These are phyloP conservation scores for Beauveria sp. DNA, from an alignment of 2,329 filamentous ascomycete genomes.

Conservation along the genomic window DNA sequence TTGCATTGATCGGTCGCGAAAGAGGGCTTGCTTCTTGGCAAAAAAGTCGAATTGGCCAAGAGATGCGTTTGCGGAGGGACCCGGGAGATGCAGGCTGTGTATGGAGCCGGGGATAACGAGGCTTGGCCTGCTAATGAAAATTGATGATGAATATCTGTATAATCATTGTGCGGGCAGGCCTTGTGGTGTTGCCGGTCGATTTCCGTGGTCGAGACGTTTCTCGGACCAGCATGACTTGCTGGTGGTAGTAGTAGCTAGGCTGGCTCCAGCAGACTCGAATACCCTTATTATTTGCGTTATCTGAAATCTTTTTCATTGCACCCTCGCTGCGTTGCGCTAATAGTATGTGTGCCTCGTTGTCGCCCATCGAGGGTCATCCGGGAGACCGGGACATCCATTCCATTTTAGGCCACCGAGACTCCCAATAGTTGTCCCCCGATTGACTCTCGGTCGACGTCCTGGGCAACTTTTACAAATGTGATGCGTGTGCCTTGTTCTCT, in stretches of 20 bases:
- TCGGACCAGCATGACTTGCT: too few species aligned
- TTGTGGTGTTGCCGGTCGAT: neutral
- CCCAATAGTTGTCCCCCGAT: neutral
- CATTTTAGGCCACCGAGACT: conserved; percentile 7
- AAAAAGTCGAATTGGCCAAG: conserved; percentile 1
- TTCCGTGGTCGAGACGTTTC: too few species aligned
- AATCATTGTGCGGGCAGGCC: too few species aligned
- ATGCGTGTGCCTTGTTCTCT: neutral
- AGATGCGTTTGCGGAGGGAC: conserved; percentile 5
- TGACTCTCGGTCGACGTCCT: conserved; percentile 3
- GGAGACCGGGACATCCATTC: neutral
- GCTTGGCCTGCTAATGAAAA: too few species aligned
- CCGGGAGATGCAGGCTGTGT: neutral
- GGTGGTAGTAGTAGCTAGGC: too few species aligned
- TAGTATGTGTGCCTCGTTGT: neutral
- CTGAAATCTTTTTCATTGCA: too few species aligned
- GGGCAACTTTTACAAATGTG: neutral
- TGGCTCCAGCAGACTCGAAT: too few species aligned
- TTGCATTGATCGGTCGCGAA: neutral
- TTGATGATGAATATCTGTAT: neutral
- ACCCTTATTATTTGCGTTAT: neutral
- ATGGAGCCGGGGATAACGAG: too few species aligned
- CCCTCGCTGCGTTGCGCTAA: neutral
- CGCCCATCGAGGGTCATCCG: neutral
- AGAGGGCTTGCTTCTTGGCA: conserved; percentile 2